Evolutionary conservation across 2,329 filamentous ascomycete genomes (phyloP).

Genomic region (Diplodia intermedia): DNA sequence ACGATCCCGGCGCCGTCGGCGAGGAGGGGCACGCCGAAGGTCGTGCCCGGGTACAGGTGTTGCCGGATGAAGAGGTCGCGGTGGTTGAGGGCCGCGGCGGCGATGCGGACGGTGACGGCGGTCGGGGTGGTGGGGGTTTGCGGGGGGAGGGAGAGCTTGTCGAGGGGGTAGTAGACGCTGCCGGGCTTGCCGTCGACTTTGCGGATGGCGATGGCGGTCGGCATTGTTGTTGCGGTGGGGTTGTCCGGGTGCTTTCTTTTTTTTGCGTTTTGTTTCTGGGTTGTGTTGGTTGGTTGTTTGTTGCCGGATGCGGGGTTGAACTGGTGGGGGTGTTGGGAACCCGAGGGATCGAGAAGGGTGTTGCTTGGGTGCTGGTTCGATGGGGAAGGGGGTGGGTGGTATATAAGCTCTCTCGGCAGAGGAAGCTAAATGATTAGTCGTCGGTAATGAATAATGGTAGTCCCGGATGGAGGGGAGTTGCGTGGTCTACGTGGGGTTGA

Average conservation of each 20-base stretch:
- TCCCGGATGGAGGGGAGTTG: not conserved
- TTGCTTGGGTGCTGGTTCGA: not conserved
- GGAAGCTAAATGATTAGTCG: constrained; percentile 11
- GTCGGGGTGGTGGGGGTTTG: constrained; percentile 45
- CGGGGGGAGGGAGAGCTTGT: constrained; percentile 43
- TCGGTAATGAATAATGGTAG: not conserved
- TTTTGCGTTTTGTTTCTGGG: not conserved
- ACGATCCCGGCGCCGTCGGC: constrained; percentile 84
- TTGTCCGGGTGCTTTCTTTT: not conserved
- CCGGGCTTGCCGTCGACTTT: constrained; percentile 83
- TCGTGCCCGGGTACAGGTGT: constrained; percentile 85
- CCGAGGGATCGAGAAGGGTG: not conserved
- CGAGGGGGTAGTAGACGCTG: constrained; percentile 79
- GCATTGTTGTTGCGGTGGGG: constrained; percentile 46
- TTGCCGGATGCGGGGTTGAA: not conserved
- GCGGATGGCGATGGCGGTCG: constrained; percentile 67
- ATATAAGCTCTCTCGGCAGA: not conserved
- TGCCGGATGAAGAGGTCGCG: constrained; percentile 94
- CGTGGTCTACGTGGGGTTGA: not conserved
- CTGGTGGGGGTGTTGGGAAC: not conserved
- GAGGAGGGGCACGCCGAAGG: constrained; percentile 78
- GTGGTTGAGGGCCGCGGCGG: constrained; percentile 87
- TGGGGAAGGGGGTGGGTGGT: not conserved
- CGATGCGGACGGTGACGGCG: constrained; percentile 77
- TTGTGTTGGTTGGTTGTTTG: not conserved